Conservation (phyloP, 225 moss, liverwort and hornwort species). For the Polytrichum formosum region DNA sequence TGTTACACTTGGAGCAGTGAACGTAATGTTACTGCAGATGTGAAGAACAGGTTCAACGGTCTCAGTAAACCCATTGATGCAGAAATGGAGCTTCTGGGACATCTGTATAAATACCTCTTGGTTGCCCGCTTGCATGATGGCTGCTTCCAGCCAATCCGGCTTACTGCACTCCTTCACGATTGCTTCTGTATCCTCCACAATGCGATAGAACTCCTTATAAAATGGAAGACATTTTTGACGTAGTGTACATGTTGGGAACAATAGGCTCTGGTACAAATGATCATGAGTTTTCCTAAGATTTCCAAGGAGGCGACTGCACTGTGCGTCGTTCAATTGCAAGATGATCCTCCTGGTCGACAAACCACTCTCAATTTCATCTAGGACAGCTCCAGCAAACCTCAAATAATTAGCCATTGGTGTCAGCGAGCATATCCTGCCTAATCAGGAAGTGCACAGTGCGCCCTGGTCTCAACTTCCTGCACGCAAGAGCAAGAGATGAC, state of each 20-base stretch:
- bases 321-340: background rate
- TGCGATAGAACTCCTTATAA: background rate
- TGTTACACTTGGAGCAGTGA: background rate
- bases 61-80: background rate
- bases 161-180: background rate
- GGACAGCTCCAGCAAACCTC: background rate
- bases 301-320: background rate
- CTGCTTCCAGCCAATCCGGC: background rate
- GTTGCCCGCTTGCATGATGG: background rate
- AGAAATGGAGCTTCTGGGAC: background rate
- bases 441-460: no score
- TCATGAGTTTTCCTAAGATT: background rate
- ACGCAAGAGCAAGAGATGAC: no score
- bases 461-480: no score
- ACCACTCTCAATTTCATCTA: background rate
- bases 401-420: background rate
- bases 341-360: background rate
- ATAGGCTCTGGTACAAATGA: background rate
- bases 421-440: no score
- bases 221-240: background rate
- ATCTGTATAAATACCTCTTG: background rate
- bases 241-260: background rate
- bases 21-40: background rate
- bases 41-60: background rate
- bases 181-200: background rate